Evolutionary conservation across 495 filamentous ascomycete species (phyloP), one percentile per base, ranked within the genome.

Genomic region (Apodospora peruviana): DNA sequence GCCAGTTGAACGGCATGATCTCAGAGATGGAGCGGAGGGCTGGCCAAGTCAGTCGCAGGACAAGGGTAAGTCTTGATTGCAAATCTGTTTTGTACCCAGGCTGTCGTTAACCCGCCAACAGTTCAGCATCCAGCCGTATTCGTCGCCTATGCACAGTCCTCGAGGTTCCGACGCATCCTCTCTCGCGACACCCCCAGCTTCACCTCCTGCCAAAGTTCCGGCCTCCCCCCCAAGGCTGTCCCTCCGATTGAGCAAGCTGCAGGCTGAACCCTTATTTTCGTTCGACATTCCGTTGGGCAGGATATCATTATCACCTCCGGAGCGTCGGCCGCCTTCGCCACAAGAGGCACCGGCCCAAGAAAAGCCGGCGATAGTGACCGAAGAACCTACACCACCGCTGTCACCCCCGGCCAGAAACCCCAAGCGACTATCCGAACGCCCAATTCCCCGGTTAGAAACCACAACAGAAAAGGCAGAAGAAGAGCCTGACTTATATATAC

Each of bases 11-110:
- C 17, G 70, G 70, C 24, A 85, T 90, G 36, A 78, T 90, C 11
- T 73, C 76, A 5, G 89, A 93, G 62, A 89, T 93, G 75, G 85
- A 90, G 57, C 75, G 76, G 55, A 81, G 85, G 47, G 85, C 87
- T 5, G 84, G 83, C 17, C 74, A 84, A 51, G 85, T 85, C 27
- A 90, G 85, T 67, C 77, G 83, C 36, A 83, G 78, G 57, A 80
- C 66, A 49, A 65, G 71, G 62, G 77, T 79, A 66, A 60, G 74
- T 51, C n/a, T n/a, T n/a, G n/a, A n/a, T 22, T 24, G 42, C 20
- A 16, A 2, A 2, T 23, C 27, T 41, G 23, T 4, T 12, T 16
- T 25, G 18, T 38, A 16, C 3, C 27, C 12, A 20, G 2, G 14
- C 12, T 24, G 10, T 32, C 23, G 23, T 56, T 55, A 35, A 58